Evolutionary conservation across 2,329 filamentous ascomycete species (phyloP).

Genomic region (Zopfia rhizophila): DNA sequence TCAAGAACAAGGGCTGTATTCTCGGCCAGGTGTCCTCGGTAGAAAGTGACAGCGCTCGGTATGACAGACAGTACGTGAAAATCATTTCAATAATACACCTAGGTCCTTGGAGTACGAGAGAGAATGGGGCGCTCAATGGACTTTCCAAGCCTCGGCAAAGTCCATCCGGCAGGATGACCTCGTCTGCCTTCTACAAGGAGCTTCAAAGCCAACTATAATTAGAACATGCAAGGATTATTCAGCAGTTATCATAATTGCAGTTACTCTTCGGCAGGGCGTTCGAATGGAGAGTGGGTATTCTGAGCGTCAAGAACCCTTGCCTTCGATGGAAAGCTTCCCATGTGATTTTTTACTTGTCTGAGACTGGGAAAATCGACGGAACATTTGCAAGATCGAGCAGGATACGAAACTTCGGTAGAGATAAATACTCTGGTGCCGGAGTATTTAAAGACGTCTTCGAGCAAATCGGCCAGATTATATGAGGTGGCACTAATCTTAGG

Average conservation of each 20-base stretch:
- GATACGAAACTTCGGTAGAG: neutral
- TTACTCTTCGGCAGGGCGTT: neutral
- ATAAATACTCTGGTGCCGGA: neutral
- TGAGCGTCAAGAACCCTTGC: neutral
- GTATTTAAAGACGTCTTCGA: neutral
- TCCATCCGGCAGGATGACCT: no score
- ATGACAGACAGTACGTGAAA: constrained; percentile 4
- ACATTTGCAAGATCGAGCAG: neutral
- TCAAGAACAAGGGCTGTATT: no score
- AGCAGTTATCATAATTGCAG: constrained; percentile 2
- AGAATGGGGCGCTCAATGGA: no score
- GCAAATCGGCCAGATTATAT: neutral
- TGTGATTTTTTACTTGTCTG: constrained; percentile 5
- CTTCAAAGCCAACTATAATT: constrained; percentile 7
- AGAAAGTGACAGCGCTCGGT: no score
- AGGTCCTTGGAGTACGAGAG: neutral
- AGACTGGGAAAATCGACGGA: neutral
- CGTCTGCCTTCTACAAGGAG: no score
- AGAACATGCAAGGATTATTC: no score
- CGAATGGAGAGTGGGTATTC: neutral
- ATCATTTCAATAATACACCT: constrained; percentile 3
- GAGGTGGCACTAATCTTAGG: no score
- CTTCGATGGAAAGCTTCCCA: neutral
- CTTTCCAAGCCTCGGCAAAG: constrained; percentile 4
- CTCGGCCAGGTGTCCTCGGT: constrained; percentile 7